Base-by-base conservation (phyloP, 2,329 filamentous ascomycete genomes). In the Daldinia sp. region DNA sequence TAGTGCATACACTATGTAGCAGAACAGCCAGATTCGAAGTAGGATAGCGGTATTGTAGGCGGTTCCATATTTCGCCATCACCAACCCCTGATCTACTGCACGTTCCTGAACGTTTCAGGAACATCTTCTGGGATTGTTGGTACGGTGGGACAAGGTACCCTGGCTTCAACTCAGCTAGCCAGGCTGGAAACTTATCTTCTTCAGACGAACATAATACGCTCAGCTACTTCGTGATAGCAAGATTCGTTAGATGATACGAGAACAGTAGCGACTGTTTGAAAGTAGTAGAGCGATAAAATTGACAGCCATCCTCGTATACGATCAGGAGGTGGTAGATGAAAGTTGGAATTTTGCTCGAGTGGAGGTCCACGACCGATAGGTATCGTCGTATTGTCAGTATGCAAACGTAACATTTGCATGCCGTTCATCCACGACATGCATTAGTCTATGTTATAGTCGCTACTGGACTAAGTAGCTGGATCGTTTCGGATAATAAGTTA, bases 31-130 rank as follows among this genome's bases (percentile, higher is more conserved):
- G 39, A 25, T 43, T 43, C 19, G 39, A 23, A 61, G 27, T 27
- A 52, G 23, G 41, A 57, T 61, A 47, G 49, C 50, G 15, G 37
- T 49, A 52, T 23, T 9, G 43, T 58, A 65, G 35, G 23, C 25
- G 19, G 47, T 51, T 25, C 51, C 63, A 49, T 56, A 63, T 54
- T 25, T 58, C 47, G 19, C 56, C 34, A 63, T 61, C 60, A n/a
- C 49, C 17, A 50, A 45, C 54, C 58, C 64, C 61, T 64, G 61
- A 57, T 61, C 61, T 57, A 34, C 52, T 47, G 50, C 56, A 50
- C 34, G 64, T 61, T 53, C 56, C 61, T 67, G 54, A 43, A 47
- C 23, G 53, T 64, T 61, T 64, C 64, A 64, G 61, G 45, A 61
- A 59, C 61, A 50, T 21, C 25, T 55, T 53, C 39, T 34, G 41